These are phyloP conservation scores for Collybiopsis luxurians DNA, from an alignment of 768 basidiomycete species.

Conservation along the genomic window DNA sequence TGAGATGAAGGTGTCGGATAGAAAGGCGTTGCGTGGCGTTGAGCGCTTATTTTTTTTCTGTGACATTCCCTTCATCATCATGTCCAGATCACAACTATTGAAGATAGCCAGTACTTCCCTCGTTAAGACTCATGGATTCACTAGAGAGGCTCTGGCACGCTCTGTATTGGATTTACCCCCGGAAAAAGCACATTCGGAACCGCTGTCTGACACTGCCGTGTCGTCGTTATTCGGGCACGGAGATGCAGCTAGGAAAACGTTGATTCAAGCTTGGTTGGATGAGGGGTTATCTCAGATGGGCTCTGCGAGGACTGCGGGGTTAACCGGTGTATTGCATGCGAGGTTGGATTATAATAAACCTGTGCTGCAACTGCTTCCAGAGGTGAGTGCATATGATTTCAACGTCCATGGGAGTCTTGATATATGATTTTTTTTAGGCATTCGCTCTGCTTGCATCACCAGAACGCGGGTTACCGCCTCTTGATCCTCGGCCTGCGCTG, in stretches of 20 bases:
- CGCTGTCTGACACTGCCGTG: conserved; percentile 69
- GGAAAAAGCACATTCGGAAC: conserved; percentile 45
- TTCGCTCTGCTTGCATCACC: conserved; percentile 67
- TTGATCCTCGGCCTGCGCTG: conserved; percentile 61
- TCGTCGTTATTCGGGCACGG: conserved; percentile 72
- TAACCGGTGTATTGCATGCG: conserved; percentile 52
- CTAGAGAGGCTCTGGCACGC: conserved; percentile 63
- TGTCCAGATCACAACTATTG: conserved; percentile 41
- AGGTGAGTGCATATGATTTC: conserved; percentile 40
- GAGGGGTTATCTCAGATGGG: conserved; percentile 56
- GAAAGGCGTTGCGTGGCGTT: no score
- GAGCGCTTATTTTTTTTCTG: not conserved
- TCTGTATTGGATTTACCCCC: conserved; percentile 57
- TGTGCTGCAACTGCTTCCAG: conserved; percentile 61
- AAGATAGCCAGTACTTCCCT: conserved; percentile 64
- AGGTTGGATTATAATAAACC: conserved; percentile 68
- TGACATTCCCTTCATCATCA: not conserved
- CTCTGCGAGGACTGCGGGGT: conserved; percentile 20
- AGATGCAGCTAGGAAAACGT: conserved; percentile 57
- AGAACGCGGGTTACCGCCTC: conserved; percentile 39
- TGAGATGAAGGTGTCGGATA: not conserved
- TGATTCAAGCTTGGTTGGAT: conserved; percentile 74
- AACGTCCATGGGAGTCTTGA: not conserved
- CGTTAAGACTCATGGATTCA: conserved; percentile 68
- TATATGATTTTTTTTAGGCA: conserved; percentile 43